A percentile compares a stretch with the other conserved stretches of the same genome.
Conservation (phyloP, 352 stramenopile species). For the Globisporangium sylvaticum region DNA sequence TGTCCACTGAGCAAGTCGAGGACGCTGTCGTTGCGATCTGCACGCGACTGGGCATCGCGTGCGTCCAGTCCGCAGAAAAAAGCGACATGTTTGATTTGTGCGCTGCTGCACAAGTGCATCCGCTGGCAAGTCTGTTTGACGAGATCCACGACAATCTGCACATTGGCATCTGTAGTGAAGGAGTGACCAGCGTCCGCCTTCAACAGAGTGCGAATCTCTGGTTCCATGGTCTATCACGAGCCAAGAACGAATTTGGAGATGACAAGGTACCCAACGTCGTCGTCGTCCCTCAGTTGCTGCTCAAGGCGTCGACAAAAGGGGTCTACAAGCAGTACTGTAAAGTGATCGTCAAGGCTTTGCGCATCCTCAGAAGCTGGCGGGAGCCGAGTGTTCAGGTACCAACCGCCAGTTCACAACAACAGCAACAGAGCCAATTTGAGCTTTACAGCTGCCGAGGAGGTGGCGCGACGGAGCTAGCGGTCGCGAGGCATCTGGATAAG, state of each 20-base stretch:
- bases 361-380: conserved; percentile 45
- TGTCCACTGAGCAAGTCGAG: conserved; percentile 43
- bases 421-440: not conserved
- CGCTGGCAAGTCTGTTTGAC: conserved; percentile 58
- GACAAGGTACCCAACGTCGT: too few species aligned
- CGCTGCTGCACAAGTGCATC: conserved; percentile 26
- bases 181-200: conserved; percentile 30
- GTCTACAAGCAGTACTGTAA: conserved; percentile 70
- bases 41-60: conserved; percentile 42
- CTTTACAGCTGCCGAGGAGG: conserved; percentile 38
- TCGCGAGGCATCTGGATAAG: conserved; percentile 24
- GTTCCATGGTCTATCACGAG: conserved; percentile 25
- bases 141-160: conserved; percentile 23
- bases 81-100: conserved; percentile 49
- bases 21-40: conserved; percentile 42
- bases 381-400: conserved; percentile 8
- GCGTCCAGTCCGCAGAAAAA: conserved; percentile 52
- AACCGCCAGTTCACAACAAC: not conserved
- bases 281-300: conserved; percentile 45
- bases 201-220: conserved; percentile 37
- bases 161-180: conserved; percentile 32
- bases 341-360: conserved; percentile 48
- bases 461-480: conserved; percentile 38
- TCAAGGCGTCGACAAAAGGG: conserved; percentile 52
- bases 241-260: too few species aligned